These are phyloP conservation scores for Balakata baccata DNA, from an alignment of 345 rosid genomes.

Conservation along the genomic window DNA sequence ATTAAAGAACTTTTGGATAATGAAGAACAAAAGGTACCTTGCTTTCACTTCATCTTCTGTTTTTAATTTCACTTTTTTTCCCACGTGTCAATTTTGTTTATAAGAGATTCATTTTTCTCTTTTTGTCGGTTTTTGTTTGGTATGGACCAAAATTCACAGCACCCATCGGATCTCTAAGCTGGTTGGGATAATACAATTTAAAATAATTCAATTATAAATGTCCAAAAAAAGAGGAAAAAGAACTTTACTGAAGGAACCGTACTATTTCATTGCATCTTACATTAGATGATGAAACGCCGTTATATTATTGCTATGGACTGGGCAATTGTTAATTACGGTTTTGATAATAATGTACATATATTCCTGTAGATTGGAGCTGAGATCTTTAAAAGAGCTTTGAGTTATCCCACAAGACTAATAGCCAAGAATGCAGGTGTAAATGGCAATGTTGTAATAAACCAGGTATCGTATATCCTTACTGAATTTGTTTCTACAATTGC, in stretches of 20 bases:
- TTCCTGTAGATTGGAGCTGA: conserved; percentile 77
- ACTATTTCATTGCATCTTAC: neutral
- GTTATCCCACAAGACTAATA: conserved; percentile 69
- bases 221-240: no score
- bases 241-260: neutral
- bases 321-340: neutral
- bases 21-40: conserved; percentile 70
- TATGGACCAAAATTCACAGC: neutral
- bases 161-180: neutral
- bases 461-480: conserved; percentile 38
- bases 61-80: neutral
- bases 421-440: conserved; percentile 85
- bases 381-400: conserved; percentile 75
- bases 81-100: neutral
- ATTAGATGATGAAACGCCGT: neutral
- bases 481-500: neutral
- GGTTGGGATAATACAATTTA: neutral
- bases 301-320: neutral
- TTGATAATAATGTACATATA: neutral
- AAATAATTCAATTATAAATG: no score
- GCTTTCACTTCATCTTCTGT: neutral
- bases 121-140: neutral
- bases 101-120: neutral
- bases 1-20: conserved; percentile 66
- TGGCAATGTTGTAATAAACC: conserved; percentile 69